Conservation (phyloP, 495 filamentous ascomycete species). For the Trichoderma erinaceum region DNA sequence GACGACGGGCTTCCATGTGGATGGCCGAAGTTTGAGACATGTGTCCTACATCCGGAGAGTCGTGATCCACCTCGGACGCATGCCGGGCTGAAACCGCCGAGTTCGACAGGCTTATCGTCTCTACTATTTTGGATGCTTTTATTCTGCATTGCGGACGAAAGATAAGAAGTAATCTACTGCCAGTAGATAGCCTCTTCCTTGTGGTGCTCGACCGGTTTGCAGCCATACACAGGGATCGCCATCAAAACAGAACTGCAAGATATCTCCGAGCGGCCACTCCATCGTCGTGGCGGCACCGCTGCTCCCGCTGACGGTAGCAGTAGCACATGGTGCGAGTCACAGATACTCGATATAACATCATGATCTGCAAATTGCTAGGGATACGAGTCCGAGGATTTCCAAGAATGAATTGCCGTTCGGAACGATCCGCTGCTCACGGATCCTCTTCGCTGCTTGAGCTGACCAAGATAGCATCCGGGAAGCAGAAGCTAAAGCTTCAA, state of each 20-base stretch:
- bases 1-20: conserved; percentile 6
- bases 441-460: neutral
- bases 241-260: neutral
- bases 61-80: neutral
- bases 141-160: neutral
- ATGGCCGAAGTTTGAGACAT: conserved; percentile 3
- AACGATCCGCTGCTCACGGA: neutral
- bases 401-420: neutral
- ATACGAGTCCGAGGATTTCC: neutral
- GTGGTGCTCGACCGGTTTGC: too few relatives aligned
- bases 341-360: neutral
- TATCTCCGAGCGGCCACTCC: neutral
- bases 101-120: neutral
- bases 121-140: neutral
- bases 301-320: neutral
- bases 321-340: neutral
- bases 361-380: neutral
- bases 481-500: neutral
- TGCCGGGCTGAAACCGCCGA: neutral
- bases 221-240: too few relatives aligned
- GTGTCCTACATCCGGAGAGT: conserved; percentile 7
- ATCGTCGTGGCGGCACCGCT: neutral
- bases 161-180: too few relatives aligned
- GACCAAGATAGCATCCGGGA: neutral
- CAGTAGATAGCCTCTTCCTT: too few relatives aligned